Base-by-base conservation (phyloP, 2,329 filamentous ascomycete species). In the Chalaropsis thielavioides region DNA sequence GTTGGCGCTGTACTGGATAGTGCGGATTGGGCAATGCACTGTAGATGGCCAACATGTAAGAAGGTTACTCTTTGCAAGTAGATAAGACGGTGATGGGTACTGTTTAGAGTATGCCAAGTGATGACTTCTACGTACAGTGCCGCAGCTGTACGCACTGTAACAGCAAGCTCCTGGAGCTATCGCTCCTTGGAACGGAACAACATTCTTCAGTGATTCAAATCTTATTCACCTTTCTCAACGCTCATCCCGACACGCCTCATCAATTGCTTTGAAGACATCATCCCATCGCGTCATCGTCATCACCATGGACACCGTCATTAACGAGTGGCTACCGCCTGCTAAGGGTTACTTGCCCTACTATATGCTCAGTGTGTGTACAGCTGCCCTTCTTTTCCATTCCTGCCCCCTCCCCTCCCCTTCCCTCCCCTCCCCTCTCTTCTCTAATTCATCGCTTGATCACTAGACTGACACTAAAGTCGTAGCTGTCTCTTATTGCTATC, bases 401-500 rank as follows among this genome's bases (percentile, higher is more conserved):
- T 38, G n/a, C n/a, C n/a, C n/a, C n/a, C n/a, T n/a, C n/a, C n/a
- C n/a, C n/a, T n/a, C n/a, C n/a, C n/a, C 44, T 46, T 19, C 44
- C 2, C 44, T 10, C 44, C 41, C 17, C n/a, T n/a, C n/a, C n/a
- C n/a, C n/a, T n/a, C n/a, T n/a, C n/a, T n/a, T n/a, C n/a, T n/a
- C n/a, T n/a, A n/a, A n/a, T n/a, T n/a, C n/a, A n/a, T n/a, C n/a
- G n/a, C n/a, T n/a, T n/a, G n/a, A n/a, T n/a, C 15, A 3, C 54
- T 6, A 35, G 15, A 58, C n/a, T 56, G 19, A 56, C 15, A 17
- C 58, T 35, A 40, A 40, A 5, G n/a, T 15, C 51, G 15, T 35
- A 96, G 92, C 82, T 95, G 72, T 90, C 90, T 65, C 72, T 91
- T 65, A 82, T 95, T 66, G 90, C 92, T 38, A 80, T 94, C 67